Evolutionary conservation across 306 rosid genomes (phyloP).

Genomic region (Betula pendula): DNA sequence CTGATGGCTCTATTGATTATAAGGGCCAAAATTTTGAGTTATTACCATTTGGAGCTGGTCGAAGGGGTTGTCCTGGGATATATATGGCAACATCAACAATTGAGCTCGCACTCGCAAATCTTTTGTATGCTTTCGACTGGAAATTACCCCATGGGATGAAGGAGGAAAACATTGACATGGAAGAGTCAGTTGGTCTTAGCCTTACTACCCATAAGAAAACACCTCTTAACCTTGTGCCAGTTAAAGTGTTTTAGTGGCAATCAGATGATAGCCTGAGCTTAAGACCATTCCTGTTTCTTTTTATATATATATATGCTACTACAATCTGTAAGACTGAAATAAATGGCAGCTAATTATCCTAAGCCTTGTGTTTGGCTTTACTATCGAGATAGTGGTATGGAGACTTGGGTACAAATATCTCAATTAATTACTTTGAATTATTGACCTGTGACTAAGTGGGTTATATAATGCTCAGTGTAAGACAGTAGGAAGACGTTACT

Average conservation of each 20-base stretch:
- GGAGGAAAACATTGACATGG: conserved; percentile 46
- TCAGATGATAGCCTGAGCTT: not conserved
- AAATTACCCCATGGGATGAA: conserved; percentile 38
- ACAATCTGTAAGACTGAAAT: not conserved
- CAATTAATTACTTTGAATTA: no score
- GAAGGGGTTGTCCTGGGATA: conserved; percentile 45
- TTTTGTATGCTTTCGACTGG: conserved; percentile 48
- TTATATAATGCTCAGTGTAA: no score
- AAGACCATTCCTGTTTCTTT: not conserved
- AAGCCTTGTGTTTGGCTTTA: not conserved
- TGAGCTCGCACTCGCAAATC: conserved; percentile 44
- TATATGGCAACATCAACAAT: conserved; percentile 28
- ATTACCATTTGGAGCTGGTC: conserved; percentile 53
- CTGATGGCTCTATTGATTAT: conserved; percentile 28
- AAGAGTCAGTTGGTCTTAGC: conserved; percentile 31
- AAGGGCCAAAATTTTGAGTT: conserved; percentile 44
- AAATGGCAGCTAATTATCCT: not conserved
- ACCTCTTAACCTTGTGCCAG: conserved; percentile 37
- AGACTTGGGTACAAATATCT: no score
- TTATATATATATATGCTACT: not conserved
- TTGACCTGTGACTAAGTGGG: no score
- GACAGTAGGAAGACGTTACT: no score
- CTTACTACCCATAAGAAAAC: conserved; percentile 36
- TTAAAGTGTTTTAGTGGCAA: not conserved
- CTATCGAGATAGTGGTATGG: no score